Evolutionary conservation across 176 grass and related monocot species (phyloP), one percentile per base, ranked within the genome.

Genomic region (Guadua angustifolia): DNA sequence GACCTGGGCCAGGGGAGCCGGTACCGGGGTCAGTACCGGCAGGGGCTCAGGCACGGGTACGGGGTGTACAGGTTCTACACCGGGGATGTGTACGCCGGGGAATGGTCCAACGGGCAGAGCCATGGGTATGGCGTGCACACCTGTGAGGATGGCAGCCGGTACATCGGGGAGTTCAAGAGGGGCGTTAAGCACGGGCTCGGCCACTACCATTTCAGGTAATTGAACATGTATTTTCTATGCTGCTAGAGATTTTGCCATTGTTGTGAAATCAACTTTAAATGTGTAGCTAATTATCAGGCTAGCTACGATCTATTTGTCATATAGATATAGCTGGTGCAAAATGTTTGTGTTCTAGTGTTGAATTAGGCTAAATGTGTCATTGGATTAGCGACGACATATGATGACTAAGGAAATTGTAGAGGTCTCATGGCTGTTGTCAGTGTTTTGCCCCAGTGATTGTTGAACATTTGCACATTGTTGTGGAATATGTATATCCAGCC

Each of bases 161-260:
- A 95, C 63, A 89, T 95, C 1, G 96, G 96, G 12, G 96, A 95
- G 86, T 99, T 99, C 91, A 99, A 99, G 86, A 94, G 93, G 84
- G 96, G 96, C 12, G 93, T 95, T 38, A 99, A 99, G 79, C 93
- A 99, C 74, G 96, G 96, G 38, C 93, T 95, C 1, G 96, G 96
- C 1, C 93, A 95, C 88, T 98, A 98, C 87, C 95, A 98, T 92
- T 98, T 98, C 95, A 98, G 95, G 95, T 95, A 66, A 69, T 43
- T 57, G 4, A 60, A 69, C 74, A 16, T 78, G 18, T 32, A 73
- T 84, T 83, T 82, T 45, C 32, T 74, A 42, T 32, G 1, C 45
- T 86, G 7, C 18, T 60, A 60, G 7, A 71, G 44, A 70, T 85
- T 88, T 50, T 35, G 2, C 5, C 5, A 39, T 81, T 62, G 17